Evolutionary conservation across 768 basidiomycete species (phyloP).

Genomic region (Daedaleopsis sinensis): DNA sequence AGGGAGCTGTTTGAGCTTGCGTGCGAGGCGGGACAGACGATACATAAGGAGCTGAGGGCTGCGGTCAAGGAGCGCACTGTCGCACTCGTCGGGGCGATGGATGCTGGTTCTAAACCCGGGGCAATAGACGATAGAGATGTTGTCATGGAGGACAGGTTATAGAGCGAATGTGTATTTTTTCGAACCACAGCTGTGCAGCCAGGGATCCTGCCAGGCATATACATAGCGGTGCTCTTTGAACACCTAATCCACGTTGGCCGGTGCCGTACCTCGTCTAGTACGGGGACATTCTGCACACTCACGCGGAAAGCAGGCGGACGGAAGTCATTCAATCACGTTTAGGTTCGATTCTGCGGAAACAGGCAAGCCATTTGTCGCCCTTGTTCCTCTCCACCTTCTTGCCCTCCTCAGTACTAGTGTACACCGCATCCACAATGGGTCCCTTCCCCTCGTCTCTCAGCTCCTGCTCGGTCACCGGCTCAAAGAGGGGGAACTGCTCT

Average conservation of each 20-base stretch:
- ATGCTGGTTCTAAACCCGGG: constrained; percentile 41
- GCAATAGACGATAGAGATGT: constrained; percentile 26
- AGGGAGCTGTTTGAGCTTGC: constrained; percentile 86
- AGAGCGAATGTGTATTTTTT: neutral
- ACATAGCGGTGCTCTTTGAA: too few species aligned
- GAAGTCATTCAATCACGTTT: constrained; percentile 14
- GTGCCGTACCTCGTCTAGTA: too few species aligned
- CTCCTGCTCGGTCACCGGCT: constrained; percentile 72
- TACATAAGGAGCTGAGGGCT: constrained; percentile 83
- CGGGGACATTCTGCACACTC: too few species aligned
- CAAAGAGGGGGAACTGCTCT: constrained; percentile 86
- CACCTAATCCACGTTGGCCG: too few species aligned
- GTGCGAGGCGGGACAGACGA: constrained; percentile 71
- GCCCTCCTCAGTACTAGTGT: constrained; percentile 91
- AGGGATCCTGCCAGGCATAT: too few species aligned
- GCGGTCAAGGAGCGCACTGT: constrained; percentile 68
- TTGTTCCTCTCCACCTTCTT: constrained; percentile 93
- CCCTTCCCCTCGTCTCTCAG: constrained; percentile 79
- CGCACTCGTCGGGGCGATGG: constrained; percentile 64
- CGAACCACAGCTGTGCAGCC: too few species aligned
- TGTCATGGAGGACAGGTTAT: constrained; percentile 25
- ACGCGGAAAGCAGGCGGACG: neutral
- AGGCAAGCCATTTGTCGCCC: constrained; percentile 91
- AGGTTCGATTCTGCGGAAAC: constrained; percentile 69
- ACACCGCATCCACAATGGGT: constrained; percentile 79